A percentile compares a stretch with the other conserved stretches of the same genome.
Conservation (phyloP, 2,329 filamentous ascomycete genomes). For the Botrytis tulipae region DNA sequence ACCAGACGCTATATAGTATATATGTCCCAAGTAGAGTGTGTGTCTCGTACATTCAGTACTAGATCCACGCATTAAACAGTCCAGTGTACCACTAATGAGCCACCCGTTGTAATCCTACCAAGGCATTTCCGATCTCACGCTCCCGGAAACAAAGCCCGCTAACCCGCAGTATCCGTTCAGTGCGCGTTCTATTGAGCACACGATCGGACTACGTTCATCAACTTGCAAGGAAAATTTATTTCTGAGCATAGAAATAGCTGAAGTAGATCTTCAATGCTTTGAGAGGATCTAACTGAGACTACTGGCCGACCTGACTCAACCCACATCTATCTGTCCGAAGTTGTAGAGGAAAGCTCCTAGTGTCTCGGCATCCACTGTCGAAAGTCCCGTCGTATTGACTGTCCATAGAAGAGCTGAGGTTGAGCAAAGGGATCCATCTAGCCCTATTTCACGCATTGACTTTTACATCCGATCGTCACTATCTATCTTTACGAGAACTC, state of each 20-base stretch:
- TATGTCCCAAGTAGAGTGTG: background rate
- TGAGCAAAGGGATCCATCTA: background rate
- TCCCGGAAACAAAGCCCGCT: background rate
- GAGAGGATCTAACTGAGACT: background rate
- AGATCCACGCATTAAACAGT: background rate
- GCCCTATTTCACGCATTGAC: too few species aligned
- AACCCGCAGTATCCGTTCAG: background rate
- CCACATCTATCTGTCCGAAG: background rate
- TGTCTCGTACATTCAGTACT: background rate
- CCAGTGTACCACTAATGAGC: background rate
- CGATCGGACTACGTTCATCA: background rate
- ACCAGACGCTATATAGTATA: background rate
- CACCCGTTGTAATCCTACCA: constrained; percentile 9
- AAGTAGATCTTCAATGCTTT: background rate
- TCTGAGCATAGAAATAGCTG: background rate
- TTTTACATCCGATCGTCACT: background rate
- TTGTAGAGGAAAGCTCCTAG: background rate
- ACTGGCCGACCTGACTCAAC: background rate
- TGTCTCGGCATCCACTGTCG: background rate
- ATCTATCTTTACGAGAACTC: background rate
- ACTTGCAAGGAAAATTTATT: background rate
- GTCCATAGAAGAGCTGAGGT: background rate
- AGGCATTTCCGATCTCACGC: background rate
- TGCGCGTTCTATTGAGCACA: background rate
- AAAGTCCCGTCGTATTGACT: background rate